Evolutionary conservation across 2,329 filamentous ascomycete species (phyloP), one percentile per base, ranked within the genome.

Genomic region (Endocalyx cinctus): DNA sequence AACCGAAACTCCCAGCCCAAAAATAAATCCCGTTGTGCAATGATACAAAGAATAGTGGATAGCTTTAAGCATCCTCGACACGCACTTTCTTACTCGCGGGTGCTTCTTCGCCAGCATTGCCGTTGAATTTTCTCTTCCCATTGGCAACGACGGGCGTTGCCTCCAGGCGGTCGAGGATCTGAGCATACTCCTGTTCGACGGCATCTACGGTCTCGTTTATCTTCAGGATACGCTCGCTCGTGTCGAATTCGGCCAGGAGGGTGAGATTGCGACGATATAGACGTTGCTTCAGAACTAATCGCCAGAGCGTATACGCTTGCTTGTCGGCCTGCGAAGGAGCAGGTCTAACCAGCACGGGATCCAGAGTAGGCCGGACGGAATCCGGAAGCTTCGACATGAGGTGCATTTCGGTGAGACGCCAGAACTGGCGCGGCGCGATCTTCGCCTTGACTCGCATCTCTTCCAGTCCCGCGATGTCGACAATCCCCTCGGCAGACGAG

Each of bases 241-340:
- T 64, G 34, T 87, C 83, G 25, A 90, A 62, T 57, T 89, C 81
- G 23, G 75, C 72, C 10, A 94, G 67, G 3, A 74, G 61, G 46
- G 89, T 82, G 37, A 72, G 73, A 51, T 92, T 90, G 48, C 87
- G 83, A 27, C 75, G 71, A 54, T 85, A 88, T 4, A 94, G 66
- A 22, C 87, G 69, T 49, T 85, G 75, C 63, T 92, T 92, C n/a
- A 82, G 77, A 26, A 86, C 67, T 16, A 90, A 58, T 18, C 80
- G 69, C 84, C 84, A 94, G 27, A 87, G 71, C 42, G 70, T 74
- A 54, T 84, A 84, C 31, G 73, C 67, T 17, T 80, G 70, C 45
- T 78, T 70, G 44, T 83, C 72, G 27, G 66, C 67, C 36, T 72
- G 70, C 4, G 70, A 42, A 12, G 50, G 37, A 6, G 28, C 72